Percentiles rank a stretch among this genome's conserved stretches.
phyloP scores from a whole-genome alignment of 805 yeast species.

The Zygosaccharomyces bisporus region DNA sequence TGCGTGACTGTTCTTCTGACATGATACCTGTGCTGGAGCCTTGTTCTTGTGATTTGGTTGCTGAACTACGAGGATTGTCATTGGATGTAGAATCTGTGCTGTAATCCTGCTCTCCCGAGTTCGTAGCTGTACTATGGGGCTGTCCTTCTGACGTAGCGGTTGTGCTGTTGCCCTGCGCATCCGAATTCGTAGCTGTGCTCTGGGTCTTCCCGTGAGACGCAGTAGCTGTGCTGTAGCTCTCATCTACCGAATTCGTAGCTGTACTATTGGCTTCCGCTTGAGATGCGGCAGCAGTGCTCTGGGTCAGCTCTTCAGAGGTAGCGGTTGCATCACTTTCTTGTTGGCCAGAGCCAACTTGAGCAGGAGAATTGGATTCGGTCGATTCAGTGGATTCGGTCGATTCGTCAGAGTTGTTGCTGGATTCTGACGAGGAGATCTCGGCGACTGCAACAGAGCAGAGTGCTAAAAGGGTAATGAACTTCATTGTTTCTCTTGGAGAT shows the following conservation, averaged over 20 bases:
- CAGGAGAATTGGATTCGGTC: background rate
- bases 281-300: too few species aligned
- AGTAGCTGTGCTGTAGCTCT: background rate
- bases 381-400: background rate
- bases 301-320: background rate
- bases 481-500: background rate
- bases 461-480: background rate
- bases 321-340: background rate
- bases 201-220: background rate
- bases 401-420: too few species aligned
- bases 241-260: too few species aligned
- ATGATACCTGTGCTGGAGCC: background rate
- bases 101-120: background rate
- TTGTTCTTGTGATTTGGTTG: background rate
- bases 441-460: constrained; percentile 1
- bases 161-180: background rate
- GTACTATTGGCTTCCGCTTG: too few species aligned
- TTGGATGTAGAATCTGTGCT: background rate
- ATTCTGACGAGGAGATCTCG: background rate
- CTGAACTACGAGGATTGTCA: background rate
- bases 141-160: background rate
- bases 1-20: too few species aligned
- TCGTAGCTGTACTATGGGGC: background rate
- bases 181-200: background rate
- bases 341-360: background rate